Conservation (phyloP, 768 basidiomycete species). For the Lyophyllum atratum region DNA sequence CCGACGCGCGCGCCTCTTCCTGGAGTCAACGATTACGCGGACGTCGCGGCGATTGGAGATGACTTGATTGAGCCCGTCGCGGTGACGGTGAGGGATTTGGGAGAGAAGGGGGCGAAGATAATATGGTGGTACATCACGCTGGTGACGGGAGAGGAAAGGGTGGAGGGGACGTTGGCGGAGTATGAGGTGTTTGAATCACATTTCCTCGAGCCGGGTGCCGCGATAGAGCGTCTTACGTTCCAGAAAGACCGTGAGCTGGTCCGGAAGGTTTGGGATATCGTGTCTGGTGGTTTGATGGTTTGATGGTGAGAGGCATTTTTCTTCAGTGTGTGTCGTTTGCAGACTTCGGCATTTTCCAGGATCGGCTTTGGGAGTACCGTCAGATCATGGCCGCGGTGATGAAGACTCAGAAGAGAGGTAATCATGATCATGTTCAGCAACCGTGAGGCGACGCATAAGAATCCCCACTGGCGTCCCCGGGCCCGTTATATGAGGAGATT, state of each 20-base stretch:
- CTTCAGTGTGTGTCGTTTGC: background rate
- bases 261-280: slow-evolving; percentile 31
- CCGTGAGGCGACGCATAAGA: too few species aligned
- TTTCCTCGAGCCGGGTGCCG: slow-evolving; percentile 37
- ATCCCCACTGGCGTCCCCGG: too few species aligned
- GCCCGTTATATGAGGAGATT: too few species aligned
- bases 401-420: too few species aligned
- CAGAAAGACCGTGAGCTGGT: slow-evolving; percentile 40
- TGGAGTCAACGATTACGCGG: slow-evolving; percentile 38
- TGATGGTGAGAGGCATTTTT: background rate
- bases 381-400: too few species aligned
- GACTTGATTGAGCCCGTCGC: slow-evolving; percentile 33
- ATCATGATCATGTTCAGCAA: too few species aligned
- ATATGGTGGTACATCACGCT: slow-evolving; percentile 55
- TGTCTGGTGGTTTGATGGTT: background rate
- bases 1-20: slow-evolving; percentile 55
- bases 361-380: too few species aligned
- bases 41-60: slow-evolving; percentile 23
- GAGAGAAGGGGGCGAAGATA: slow-evolving; percentile 37
- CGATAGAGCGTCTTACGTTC: slow-evolving; percentile 37
- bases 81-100: slow-evolving; percentile 28
- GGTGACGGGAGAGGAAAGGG: slow-evolving; percentile 30
- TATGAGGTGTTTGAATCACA: slow-evolving; percentile 42
- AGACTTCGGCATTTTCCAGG: too few species aligned
- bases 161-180: slow-evolving; percentile 43